Evolutionary conservation across 352 stramenopile genomes (phyloP), one percentile per base, ranked within the genome.

Genomic region (Phytophthora sp.): DNA sequence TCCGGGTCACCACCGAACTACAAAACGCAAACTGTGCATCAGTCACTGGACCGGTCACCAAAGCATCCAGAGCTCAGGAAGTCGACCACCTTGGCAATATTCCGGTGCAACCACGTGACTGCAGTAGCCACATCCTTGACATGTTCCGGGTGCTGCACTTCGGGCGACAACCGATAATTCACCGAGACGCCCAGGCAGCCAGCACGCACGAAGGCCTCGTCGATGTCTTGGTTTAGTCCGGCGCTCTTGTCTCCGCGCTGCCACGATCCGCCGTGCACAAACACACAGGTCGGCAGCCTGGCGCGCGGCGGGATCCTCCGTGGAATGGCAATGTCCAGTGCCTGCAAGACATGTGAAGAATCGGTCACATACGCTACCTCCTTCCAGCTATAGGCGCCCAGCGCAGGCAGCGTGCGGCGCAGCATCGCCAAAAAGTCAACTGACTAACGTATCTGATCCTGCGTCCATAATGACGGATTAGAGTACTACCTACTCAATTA

Each of bases 211-310:
- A 94, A 86, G 1, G 82, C 74, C 13, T 76, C 61, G 39, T 87
- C 82, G 24, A 96, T 85, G 29, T 82, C 73, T 33, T 77, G 65
- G 49, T 91, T 94, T 20, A 93, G 72, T 1, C 65, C 56, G 3
- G 74, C 83, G n/a, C 57, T 76, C 55, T 96, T 96, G 70, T 93
- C 86, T 11, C 88, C 88, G 5, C 86, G 83, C 61, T 94, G 86
- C 88, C 88, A 96, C 12, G 88, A 89, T 20, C 88, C 88, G 24
- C 88, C 88, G 50, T 96, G 88, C 3, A 96, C 74, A 53, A 94
- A 96, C 45, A 96, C 76, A 49, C 83, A 92, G 0, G 86, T 88
- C 2, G 84, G 81, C 6, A 88, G 66, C 38, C 78, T 82, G 11
- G 61, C 44, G 18, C 66, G 39, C 3, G 67, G 66, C 12, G 61